These are phyloP conservation scores for Penicillium nucicola DNA, from an alignment of 495 filamentous ascomycete genomes.

Conservation along the genomic window DNA sequence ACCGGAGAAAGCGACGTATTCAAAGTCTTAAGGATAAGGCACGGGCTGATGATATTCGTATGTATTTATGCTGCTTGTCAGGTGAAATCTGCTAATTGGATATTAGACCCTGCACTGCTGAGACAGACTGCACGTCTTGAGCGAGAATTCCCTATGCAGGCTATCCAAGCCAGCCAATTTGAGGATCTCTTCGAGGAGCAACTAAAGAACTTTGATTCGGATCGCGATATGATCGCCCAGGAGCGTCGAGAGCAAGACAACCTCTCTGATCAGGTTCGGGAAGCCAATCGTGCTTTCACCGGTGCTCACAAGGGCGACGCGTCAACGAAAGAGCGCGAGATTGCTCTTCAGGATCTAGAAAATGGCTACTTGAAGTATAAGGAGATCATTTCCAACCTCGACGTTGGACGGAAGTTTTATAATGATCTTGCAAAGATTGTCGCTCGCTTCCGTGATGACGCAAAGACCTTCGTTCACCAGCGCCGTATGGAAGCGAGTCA, in stretches of 20 bases:
- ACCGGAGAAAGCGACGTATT: constrained; percentile 68
- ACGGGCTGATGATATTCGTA: constrained; percentile 85
- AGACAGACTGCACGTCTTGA: constrained; percentile 81
- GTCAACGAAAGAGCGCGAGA: constrained; percentile 74
- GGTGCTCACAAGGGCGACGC: constrained; percentile 67
- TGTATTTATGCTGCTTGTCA: constrained; percentile 12
- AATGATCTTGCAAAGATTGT: constrained; percentile 90
- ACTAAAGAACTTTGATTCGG: constrained; percentile 73
- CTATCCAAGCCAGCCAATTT: constrained; percentile 82
- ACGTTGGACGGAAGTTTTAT: constrained; percentile 91
- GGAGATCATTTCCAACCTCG: constrained; percentile 84
- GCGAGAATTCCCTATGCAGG: constrained; percentile 77
- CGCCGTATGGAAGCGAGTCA: constrained; percentile 76
- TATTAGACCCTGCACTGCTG: constrained; percentile 65
- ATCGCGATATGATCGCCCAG: constrained; percentile 63
- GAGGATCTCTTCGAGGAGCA: constrained; percentile 86
- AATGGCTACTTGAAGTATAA: constrained; percentile 94
- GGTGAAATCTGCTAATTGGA: background rate
- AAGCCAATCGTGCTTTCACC: constrained; percentile 74
- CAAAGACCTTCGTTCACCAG: constrained; percentile 72
- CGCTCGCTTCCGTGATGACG: constrained; percentile 71
- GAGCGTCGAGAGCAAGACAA: constrained; percentile 78
- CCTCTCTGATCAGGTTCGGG: constrained; percentile 60
- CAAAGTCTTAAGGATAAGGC: constrained; percentile 73
- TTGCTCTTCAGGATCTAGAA: constrained; percentile 82